Percentiles rank a stretch among this genome's conserved stretches.
These are phyloP conservation scores for Ophiostoma sp. DNA, from an alignment of 2,329 filamentous ascomycete genomes.

Conservation along the genomic window DNA sequence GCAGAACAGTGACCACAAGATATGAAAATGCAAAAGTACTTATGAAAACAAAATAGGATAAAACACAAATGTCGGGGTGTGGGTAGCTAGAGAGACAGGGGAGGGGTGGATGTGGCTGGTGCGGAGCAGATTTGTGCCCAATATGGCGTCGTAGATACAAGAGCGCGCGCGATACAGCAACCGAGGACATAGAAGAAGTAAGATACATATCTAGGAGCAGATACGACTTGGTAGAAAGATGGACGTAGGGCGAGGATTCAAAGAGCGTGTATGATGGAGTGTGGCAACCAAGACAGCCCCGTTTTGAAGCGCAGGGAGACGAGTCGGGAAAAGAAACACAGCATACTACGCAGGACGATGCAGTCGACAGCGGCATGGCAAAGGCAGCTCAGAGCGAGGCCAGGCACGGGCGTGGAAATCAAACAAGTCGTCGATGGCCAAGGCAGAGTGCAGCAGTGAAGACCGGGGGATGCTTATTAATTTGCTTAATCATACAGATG, in stretches of 20 bases:
- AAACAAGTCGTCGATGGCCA: neutral
- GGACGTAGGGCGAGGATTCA: neutral
- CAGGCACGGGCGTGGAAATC: neutral
- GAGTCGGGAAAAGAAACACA: neutral
- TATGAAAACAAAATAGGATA: neutral
- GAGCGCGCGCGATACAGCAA: too few relatives aligned
- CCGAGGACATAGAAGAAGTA: too few relatives aligned
- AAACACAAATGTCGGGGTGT: neutral
- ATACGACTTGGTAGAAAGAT: neutral
- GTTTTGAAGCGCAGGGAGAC: neutral
- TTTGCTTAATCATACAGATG: neutral
- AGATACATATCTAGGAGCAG: too few relatives aligned
- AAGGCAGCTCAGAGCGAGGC: neutral
- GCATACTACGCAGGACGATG: neutral
- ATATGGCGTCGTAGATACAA: neutral
- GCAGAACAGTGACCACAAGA: neutral
- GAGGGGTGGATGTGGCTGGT: constrained; percentile 1
- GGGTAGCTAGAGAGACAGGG: neutral
- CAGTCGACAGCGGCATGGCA: neutral
- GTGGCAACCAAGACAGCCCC: constrained; percentile 10
- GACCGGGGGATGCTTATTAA: neutral
- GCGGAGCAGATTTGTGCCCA: neutral
- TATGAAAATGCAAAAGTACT: neutral
- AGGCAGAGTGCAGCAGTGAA: neutral
- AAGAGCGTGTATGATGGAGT: neutral